A percentile compares a stretch with the other conserved stretches of the same genome.
These are phyloP conservation scores for Lichtheimia ornata DNA, from an alignment of 371 early-diverging fungal genomes.

Conservation along the genomic window DNA sequence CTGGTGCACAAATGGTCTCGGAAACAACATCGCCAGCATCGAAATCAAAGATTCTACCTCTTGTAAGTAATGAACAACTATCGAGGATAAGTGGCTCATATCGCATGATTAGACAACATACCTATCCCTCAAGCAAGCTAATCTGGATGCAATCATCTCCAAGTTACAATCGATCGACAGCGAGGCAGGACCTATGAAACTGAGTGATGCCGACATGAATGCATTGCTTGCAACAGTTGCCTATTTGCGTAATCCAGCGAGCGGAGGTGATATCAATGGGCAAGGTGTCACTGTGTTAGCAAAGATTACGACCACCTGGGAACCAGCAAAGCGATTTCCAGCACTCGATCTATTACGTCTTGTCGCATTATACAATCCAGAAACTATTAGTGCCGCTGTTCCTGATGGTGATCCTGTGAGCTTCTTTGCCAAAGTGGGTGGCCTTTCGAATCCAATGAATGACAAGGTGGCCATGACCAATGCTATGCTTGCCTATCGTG, in stretches of 20 bases:
- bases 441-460: constrained; percentile 14
- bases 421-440: constrained; percentile 36
- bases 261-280: constrained; percentile 15
- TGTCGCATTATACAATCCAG: constrained; percentile 54
- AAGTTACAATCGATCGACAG: constrained; percentile 76
- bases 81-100: neutral
- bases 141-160: constrained; percentile 67
- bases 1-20: constrained; percentile 17
- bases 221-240: constrained; percentile 33
- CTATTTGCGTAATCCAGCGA: constrained; percentile 40
- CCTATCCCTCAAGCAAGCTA: constrained; percentile 72
- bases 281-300: constrained; percentile 35
- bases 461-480: constrained; percentile 58
- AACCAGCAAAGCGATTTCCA: constrained; percentile 74
- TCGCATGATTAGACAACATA: constrained; percentile 41
- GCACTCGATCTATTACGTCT: constrained; percentile 86
- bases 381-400: constrained; percentile 19
- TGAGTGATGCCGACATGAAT: constrained; percentile 38
- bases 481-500: constrained; percentile 71
- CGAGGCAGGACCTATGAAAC: constrained; percentile 19
- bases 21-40: constrained; percentile 20
- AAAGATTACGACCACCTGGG: constrained; percentile 60
- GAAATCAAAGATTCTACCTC: constrained; percentile 23
- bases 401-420: constrained; percentile 20
- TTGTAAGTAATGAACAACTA: constrained; percentile 16